Conservation (phyloP, 2,329 filamentous ascomycete genomes). For the Acrodontium crateriforme region DNA sequence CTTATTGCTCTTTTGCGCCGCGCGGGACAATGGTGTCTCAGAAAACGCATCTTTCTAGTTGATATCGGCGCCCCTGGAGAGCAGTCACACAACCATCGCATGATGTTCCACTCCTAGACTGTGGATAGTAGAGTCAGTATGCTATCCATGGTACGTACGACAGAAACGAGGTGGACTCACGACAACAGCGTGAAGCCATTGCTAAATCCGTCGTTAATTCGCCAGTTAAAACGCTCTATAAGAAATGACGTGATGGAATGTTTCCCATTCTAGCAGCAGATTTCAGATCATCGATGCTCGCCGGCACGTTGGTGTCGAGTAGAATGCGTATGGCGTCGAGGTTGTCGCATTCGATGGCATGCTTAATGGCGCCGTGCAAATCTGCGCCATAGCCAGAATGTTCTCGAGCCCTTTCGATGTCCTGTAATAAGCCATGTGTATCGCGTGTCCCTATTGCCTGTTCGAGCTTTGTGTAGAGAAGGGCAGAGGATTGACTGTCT, state of each 20-base stretch:
- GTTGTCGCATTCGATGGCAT: slow-evolving; percentile 1
- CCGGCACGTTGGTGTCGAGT: slow-evolving; percentile 1
- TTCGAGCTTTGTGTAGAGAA: slow-evolving; percentile 1
- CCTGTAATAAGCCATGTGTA: slow-evolving; percentile 1
- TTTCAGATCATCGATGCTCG: slow-evolving; percentile 1
- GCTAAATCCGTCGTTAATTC: slow-evolving; percentile 1
- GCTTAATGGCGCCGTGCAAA: slow-evolving; percentile 1
- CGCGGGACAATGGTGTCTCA: slow-evolving; percentile 2
- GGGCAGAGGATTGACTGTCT: too few relatives aligned
- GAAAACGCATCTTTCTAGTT: slow-evolving; percentile 1
- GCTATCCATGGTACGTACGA: too few relatives aligned
- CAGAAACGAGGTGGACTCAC: slow-evolving; percentile 1
- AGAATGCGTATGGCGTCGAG: slow-evolving; percentile 1
- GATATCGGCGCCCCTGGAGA: slow-evolving; percentile 1
- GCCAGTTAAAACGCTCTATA: slow-evolving; percentile 1
- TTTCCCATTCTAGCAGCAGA: slow-evolving; percentile 1
- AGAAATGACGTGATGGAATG: slow-evolving; percentile 1
- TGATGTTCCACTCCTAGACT: slow-evolving; percentile 1
- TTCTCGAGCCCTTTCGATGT: slow-evolving; percentile 1
- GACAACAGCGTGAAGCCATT: slow-evolving; percentile 1
- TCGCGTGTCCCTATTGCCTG: slow-evolving; percentile 1
- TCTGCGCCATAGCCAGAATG: not conserved
- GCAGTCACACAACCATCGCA: slow-evolving; percentile 1
- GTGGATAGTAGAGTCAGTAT: slow-evolving; percentile 1
- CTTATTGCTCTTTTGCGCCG: not conserved